These are phyloP conservation scores for Xenosphaeropsis pyriputrescens DNA, from an alignment of 2,329 filamentous ascomycete species.

Conservation along the genomic window DNA sequence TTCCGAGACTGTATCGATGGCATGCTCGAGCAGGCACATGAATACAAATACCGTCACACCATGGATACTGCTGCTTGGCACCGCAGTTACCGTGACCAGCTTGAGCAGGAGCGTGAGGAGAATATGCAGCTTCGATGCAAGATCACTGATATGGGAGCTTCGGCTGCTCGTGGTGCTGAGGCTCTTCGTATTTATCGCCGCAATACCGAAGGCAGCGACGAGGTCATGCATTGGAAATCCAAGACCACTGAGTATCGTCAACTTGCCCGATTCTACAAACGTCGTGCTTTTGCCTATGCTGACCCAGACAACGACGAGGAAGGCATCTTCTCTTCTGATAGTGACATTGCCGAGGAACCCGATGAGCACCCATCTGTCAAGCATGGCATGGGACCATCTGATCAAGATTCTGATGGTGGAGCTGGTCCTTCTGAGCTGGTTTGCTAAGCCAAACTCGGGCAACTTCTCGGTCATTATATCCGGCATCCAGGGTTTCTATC, in stretches of 20 bases:
- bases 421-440: too few relatives aligned
- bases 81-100: conserved; percentile 48
- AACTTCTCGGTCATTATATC: too few relatives aligned
- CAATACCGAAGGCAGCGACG: conserved; percentile 38
- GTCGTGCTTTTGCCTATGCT: conserved; percentile 29
- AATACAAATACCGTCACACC: conserved; percentile 49
- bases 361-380: too few relatives aligned
- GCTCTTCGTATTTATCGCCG: conserved; percentile 39
- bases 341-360: neutral
- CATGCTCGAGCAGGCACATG: conserved; percentile 49
- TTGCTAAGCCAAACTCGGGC: too few relatives aligned
- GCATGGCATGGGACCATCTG: too few relatives aligned
- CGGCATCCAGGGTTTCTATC: too few relatives aligned
- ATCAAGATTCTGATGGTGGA: too few relatives aligned
- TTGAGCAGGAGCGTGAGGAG: conserved; percentile 49
- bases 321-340: neutral
- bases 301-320: neutral
- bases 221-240: conserved; percentile 35
- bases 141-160: conserved; percentile 51
- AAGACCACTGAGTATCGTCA: conserved; percentile 36
- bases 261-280: conserved; percentile 51
- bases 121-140: conserved; percentile 48
- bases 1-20: conserved; percentile 41
- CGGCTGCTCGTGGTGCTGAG: conserved; percentile 42
- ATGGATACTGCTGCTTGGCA: conserved; percentile 49